Conservation (phyloP, 768 basidiomycete species). For the Thelephora ganbajun region DNA sequence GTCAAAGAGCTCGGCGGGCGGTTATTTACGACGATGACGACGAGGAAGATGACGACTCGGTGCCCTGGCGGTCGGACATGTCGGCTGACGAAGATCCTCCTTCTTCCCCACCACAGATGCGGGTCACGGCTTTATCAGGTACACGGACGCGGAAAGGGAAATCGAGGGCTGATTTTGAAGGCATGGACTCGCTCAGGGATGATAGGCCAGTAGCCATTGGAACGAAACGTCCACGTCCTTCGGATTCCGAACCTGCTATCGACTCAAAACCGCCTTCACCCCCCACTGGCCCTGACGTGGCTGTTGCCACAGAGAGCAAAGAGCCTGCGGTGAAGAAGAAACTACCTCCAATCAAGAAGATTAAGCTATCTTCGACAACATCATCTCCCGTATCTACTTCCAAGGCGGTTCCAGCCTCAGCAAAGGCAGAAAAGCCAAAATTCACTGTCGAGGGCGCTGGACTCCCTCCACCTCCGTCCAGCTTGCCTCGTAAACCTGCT, state of each 20-base stretch:
- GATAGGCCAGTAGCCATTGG: background rate
- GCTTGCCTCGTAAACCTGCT: conserved; percentile 24
- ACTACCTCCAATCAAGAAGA: conserved; percentile 57
- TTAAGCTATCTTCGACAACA: conserved; percentile 24
- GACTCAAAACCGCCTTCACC: background rate
- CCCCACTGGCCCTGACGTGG: background rate
- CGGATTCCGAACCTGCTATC: background rate
- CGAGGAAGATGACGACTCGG: background rate
- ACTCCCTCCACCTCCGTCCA: conserved; percentile 11
- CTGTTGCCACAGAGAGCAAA: background rate
- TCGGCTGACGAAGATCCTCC: background rate
- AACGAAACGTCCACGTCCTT: background rate
- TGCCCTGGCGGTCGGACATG: background rate
- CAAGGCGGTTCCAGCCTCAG: conserved; percentile 13
- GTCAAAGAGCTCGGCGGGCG: too few species aligned
- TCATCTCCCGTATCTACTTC: conserved; percentile 13
- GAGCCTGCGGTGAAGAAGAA: conserved; percentile 42
- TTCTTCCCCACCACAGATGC: background rate
- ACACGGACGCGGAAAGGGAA: background rate
- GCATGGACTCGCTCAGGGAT: background rate
- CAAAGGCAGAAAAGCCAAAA: conserved; percentile 9
- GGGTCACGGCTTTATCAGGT: background rate
- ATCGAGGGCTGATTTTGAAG: background rate
- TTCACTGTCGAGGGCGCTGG: background rate
- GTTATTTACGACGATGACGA: background rate